Base-by-base conservation (phyloP, 345 rosid species). In the Lepidium africanum region DNA sequence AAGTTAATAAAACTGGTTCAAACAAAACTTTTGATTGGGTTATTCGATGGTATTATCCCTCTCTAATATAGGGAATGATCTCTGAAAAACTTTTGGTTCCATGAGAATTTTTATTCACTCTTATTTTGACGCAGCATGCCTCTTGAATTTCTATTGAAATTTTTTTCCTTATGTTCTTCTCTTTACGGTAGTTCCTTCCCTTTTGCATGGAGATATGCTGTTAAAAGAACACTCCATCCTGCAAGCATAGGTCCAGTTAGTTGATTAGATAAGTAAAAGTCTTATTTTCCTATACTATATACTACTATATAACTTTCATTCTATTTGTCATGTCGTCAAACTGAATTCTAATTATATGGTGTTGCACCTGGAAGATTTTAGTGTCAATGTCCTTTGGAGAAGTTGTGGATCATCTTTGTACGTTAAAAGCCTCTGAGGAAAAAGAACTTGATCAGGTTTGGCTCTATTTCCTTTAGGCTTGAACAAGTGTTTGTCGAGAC, bases 21-120 rank as follows among this genome's bases (percentile, higher is more conserved):
- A 68, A 95, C 85, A 98, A 98, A 62, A 91, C 96, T 0, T 96
- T 91, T 57, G 99, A 97, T 72, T 95, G 98, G 98, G 93, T 95
- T 53, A 85, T 95, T 36, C 96, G 96, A 70, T 89, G 96, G 86
- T 3, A 70, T 95, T 39, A 83, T 95, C 59, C 99, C 99, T 38
- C 96, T 95, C 38, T n/a, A 97, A 96, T 64, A 91, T 96, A 6
- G 97, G 99, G 53, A 95, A 95, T 81, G 99, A 95, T 72, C 82
- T 95, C 45, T 76, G 97, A 13, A 84, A 96, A 77, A 91, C 86
- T 83, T 95, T 95, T 80, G 93, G 97, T 66, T 95, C 96, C 97
- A 97, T 95, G 84, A 75, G 88, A 63, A 25, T 39, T 33, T 71
- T 58, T 61, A 6, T 49, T 42, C 42, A 40, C 23, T 50, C 60